These are phyloP conservation scores for Penicillium sp. DNA, from an alignment of 2,329 filamentous ascomycete genomes.

Conservation along the genomic window DNA sequence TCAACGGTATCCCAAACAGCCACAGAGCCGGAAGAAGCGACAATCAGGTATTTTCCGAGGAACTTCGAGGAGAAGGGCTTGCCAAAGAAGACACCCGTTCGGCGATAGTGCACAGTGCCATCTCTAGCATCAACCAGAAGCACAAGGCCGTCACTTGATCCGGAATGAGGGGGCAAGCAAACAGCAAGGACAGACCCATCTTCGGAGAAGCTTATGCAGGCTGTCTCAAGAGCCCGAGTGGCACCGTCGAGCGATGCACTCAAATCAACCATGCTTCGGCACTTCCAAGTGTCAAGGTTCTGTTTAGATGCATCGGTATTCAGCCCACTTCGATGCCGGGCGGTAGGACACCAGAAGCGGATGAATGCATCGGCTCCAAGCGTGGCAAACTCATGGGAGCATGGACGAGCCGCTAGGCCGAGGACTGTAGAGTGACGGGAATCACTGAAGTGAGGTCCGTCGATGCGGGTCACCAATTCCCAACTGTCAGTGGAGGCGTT, in stretches of 20 bases:
- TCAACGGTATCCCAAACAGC: constrained; percentile 81
- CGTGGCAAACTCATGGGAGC: constrained; percentile 76
- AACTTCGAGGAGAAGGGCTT: constrained; percentile 72
- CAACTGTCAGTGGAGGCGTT: constrained; percentile 63
- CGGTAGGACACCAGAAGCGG: constrained; percentile 80
- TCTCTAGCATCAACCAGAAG: constrained; percentile 77
- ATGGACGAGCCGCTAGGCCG: constrained; percentile 74
- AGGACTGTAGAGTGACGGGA: constrained; percentile 65
- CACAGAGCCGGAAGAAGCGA: constrained; percentile 73
- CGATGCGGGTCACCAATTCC: constrained; percentile 80
- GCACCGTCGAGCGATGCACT: constrained; percentile 43
- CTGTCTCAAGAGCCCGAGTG: constrained; percentile 55
- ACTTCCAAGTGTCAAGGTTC: constrained; percentile 75
- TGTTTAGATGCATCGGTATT: constrained; percentile 53
- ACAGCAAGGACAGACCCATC: constrained; percentile 85
- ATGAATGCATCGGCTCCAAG: constrained; percentile 80
- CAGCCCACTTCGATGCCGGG: constrained; percentile 71
- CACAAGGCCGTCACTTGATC: constrained; percentile 64
- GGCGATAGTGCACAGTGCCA: constrained; percentile 69
- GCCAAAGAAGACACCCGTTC: constrained; percentile 71
- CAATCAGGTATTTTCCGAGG: constrained; percentile 74
- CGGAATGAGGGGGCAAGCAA: constrained; percentile 47
- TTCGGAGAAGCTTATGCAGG: constrained; percentile 77
- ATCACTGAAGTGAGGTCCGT: constrained; percentile 75
- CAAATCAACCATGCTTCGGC: constrained; percentile 61